phyloP scores from a whole-genome alignment of 202 grass and related monocot species.

The Panicum virgatum region DNA sequence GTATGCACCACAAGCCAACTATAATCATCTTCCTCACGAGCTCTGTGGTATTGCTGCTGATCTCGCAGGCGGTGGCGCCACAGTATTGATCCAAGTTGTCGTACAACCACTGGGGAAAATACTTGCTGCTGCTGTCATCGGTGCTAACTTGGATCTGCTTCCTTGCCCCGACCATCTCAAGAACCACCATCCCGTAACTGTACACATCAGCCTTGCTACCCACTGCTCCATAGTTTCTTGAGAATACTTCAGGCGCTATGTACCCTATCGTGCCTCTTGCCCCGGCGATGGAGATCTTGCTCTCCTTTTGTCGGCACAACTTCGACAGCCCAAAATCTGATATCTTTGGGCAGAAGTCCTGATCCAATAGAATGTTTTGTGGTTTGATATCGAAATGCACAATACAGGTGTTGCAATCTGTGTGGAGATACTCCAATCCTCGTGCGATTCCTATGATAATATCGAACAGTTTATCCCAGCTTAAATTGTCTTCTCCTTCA shows the following conservation, averaged over 20 bases:
- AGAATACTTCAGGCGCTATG: slow-evolving; percentile 52
- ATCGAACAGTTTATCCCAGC: slow-evolving; percentile 47
- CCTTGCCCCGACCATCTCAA: slow-evolving; percentile 54
- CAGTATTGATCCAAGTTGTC: slow-evolving; percentile 26
- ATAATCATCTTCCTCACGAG: slow-evolving; percentile 31
- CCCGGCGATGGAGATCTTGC: slow-evolving; percentile 38
- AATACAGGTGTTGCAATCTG: slow-evolving; percentile 42
- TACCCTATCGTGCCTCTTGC: slow-evolving; percentile 53
- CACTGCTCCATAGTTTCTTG: slow-evolving; percentile 38
- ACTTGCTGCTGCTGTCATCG: slow-evolving; percentile 24
- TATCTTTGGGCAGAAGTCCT: slow-evolving; percentile 46
- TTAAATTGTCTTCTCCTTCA: slow-evolving; percentile 2
- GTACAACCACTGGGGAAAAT: slow-evolving; percentile 46
- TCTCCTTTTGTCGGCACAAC: slow-evolving; percentile 41
- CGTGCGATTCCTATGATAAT: slow-evolving; percentile 47
- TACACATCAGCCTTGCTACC: slow-evolving; percentile 50
- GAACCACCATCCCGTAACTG: slow-evolving; percentile 58
- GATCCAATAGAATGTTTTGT: slow-evolving; percentile 51
- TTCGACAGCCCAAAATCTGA: slow-evolving; percentile 49
- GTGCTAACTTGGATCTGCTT: slow-evolving; percentile 10
- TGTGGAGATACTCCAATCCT: slow-evolving; percentile 56
- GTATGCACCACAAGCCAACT: slow-evolving; percentile 51
- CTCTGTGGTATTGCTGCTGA: not conserved
- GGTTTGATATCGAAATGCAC: slow-evolving; percentile 60
- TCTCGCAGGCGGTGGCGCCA: not conserved